Base-by-base conservation (phyloP, 139 green algal genomes). In the Klebsormidium nitens region DNA sequence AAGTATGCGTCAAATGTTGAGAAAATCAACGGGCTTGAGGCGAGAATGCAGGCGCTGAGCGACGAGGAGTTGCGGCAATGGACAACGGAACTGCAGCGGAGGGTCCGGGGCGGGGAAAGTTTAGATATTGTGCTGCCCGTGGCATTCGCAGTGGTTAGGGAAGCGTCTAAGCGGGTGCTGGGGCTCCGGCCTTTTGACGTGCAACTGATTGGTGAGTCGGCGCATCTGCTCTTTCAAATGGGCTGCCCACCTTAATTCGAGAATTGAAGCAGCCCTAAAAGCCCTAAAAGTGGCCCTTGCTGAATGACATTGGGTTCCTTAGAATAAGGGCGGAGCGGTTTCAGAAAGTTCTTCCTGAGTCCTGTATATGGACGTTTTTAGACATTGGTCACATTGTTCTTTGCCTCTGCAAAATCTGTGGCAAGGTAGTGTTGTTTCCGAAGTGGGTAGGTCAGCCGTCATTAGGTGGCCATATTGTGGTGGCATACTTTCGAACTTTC, bases 111-210 rank as follows among this genome's bases (percentile, higher is more conserved):
- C 1, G 91, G 91, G 1, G 87, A 89, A 66, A 74, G 46, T 31
- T 74, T 97, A 49, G 91, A 98, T 52, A 77, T 63, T 38, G 64
- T 97, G 11, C 83, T 98, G 48, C 77, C 87, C 4, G 92, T 97
- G 78, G 80, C 77, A 34, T 86, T 86, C 61, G 81, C 81, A 19
- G 76, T 96, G 39, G 95, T 95, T 23, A 85, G 95, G 14, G 95
- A 99, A 80, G 94, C 83, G 2, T 91, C 87, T 2, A 78, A 74
- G 55, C 87, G 95, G 42, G 95, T 97, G 66, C 85, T 99, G 62
- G 91, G 90, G 35, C 81, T 99, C 72, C 81, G 94, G 14, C 95
- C 93, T 4, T 98, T 98, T 79, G 95, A 99, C 66, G 91, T 97
- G 35, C 95, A 99, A 87, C 81, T 97, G 14, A 96, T 99, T 17